Conservation (phyloP, 2,329 filamentous ascomycete genomes). For the Akanthomyces dipterigenus region DNA sequence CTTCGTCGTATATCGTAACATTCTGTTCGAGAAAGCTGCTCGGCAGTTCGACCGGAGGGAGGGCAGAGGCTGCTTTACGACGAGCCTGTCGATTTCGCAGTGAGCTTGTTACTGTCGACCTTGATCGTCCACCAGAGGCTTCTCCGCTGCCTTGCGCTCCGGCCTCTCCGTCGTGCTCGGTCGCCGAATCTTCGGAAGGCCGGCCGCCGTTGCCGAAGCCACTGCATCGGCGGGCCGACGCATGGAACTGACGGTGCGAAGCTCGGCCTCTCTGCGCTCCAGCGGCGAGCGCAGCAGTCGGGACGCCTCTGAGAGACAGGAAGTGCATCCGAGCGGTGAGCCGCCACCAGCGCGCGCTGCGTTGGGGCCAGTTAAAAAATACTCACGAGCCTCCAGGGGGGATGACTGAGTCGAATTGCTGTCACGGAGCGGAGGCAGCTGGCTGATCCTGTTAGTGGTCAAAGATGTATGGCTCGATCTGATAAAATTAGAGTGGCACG, state of each 20-base stretch:
- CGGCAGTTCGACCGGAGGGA: constrained; percentile 10
- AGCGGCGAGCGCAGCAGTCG: constrained; percentile 5
- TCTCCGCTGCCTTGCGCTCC: constrained; percentile 7
- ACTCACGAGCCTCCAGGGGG: not conserved
- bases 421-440: not conserved
- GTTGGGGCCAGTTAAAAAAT: not conserved
- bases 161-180: constrained; percentile 7
- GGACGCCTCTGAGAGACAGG: not conserved
- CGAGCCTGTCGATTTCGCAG: constrained; percentile 16
- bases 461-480: constrained; percentile 16
- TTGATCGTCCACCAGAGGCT: constrained; percentile 11
- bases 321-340: constrained; percentile 6
- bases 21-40: constrained; percentile 7
- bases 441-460: not conserved
- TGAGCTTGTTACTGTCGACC: constrained; percentile 3
- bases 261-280: constrained; percentile 3
- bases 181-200: constrained; percentile 5
- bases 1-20: constrained; percentile 2
- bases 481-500: constrained; percentile 12
- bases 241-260: not conserved
- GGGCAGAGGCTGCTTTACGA: constrained; percentile 16
- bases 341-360: constrained; percentile 3
- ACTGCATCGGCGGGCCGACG: constrained; percentile 5
- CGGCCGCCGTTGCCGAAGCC: constrained; percentile 6
- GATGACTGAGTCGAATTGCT: not conserved